Conservation (phyloP, 768 basidiomycete species). For the Mycena belliarum region DNA sequence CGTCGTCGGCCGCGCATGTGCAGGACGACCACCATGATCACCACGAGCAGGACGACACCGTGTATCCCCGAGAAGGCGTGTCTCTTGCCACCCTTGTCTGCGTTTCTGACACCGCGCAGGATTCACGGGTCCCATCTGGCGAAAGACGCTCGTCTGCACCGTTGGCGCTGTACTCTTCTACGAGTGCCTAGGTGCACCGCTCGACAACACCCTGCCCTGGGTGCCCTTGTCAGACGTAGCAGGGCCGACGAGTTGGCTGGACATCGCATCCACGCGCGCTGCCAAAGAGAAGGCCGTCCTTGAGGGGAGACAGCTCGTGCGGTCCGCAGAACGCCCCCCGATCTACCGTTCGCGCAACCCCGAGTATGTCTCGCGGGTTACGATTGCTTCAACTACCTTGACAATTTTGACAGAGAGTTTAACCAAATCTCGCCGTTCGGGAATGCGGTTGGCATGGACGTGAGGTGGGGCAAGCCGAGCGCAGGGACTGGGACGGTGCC, state of each 20-base stretch:
- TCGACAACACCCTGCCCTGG: constrained; percentile 45
- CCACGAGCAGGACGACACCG: constrained; percentile 36
- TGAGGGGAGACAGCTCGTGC: constrained; percentile 10
- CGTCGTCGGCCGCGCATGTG: constrained; percentile 38
- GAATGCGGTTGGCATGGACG: constrained; percentile 53
- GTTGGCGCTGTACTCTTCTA: constrained; percentile 55
- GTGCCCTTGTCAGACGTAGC: background rate
- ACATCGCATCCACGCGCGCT: constrained; percentile 9
- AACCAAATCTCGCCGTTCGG: constrained; percentile 63
- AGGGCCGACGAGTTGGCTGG: background rate
- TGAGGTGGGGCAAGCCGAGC: constrained; percentile 14
- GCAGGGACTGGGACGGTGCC: too few relatives aligned
- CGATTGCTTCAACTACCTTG: background rate
- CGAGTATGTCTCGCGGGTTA: constrained; percentile 53
- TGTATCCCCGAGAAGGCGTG: constrained; percentile 64
- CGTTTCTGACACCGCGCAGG: constrained; percentile 36
- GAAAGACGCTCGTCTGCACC: constrained; percentile 55
- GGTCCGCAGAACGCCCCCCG: constrained; percentile 9
- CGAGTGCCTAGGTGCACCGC: constrained; percentile 67
- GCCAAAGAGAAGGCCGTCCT: background rate
- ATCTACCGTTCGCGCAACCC: constrained; percentile 70
- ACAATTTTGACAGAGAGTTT: constrained; percentile 60
- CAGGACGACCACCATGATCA: constrained; percentile 42
- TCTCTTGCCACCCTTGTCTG: background rate
- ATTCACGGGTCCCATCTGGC: constrained; percentile 69